Evolutionary conservation across 2,329 filamentous ascomycete species (phyloP).

Genomic region (Colletotrichum zoysiae): DNA sequence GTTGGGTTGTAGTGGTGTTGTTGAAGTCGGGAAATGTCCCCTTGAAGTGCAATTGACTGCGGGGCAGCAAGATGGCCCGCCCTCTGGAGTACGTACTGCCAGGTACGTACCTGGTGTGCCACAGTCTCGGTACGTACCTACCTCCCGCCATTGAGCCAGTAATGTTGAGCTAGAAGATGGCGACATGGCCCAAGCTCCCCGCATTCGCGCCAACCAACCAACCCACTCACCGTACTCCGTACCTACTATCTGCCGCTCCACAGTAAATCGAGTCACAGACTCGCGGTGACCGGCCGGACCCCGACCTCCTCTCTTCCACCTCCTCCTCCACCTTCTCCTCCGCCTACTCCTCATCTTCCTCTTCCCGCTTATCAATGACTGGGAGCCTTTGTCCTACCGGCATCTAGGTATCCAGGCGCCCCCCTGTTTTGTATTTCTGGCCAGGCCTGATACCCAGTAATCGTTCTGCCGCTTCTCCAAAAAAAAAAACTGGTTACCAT

Average conservation of each 20-base stretch:
- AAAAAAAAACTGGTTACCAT: background rate
- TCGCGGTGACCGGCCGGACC: constrained; percentile 32
- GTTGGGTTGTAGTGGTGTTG: constrained; percentile 25
- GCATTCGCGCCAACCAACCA: constrained; percentile 37
- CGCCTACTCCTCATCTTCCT: background rate
- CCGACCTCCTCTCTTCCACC: constrained; percentile 5
- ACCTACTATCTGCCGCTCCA: background rate
- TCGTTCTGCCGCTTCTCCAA: constrained; percentile 20
- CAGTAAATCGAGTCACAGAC: constrained; percentile 29
- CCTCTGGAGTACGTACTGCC: no score
- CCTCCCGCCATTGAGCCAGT: constrained; percentile 2
- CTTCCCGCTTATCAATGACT: constrained; percentile 37
- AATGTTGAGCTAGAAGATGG: constrained; percentile 29
- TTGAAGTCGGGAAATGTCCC: constrained; percentile 28
- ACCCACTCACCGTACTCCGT: no score
- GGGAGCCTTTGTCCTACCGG: background rate
- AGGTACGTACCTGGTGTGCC: no score
- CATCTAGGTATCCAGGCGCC: background rate
- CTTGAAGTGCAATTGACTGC: constrained; percentile 6
- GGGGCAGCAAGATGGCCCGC: constrained; percentile 6
- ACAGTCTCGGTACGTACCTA: no score
- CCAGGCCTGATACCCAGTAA: constrained; percentile 2
- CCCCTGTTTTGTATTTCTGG: constrained; percentile 7
- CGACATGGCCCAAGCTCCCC: constrained; percentile 46
- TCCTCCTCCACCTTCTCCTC: constrained; percentile 6